Base-by-base conservation (phyloP, 2,329 filamentous ascomycete genomes). In the Dryadomyces quercivorus region DNA sequence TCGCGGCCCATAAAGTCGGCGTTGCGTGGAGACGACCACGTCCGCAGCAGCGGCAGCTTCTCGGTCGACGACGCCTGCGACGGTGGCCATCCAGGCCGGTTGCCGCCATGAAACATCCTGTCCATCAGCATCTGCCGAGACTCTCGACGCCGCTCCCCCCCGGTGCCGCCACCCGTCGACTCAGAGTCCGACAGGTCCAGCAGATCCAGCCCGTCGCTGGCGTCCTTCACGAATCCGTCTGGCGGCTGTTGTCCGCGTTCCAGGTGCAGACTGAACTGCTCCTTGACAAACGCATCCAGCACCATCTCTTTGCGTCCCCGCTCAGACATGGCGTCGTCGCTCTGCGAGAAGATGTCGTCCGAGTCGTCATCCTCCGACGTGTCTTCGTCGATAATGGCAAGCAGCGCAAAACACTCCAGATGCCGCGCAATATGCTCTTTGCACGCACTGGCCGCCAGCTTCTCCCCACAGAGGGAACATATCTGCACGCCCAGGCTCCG, bases 1-100 rank as follows among this genome's bases (percentile, higher is more conserved):
- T 59, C 58, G 34, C 58, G 55, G 49, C 55, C 57, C 53, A 58
- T 56, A 16, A 59, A 59, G n/a, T 59, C 57, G 2, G 51, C 18
- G 43, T 53, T 57, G 8, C 55, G 55, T 2, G 57, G 57, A 3
- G 48, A 56, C 1, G 55, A 51, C 34, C 50, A 55, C 0, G 57
- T 59, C n/a, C 57, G 53, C 49, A 59, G 31, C 12, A 57, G 43
- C 3, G 57, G 57, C 49, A 59, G 38, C 46, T 53, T 55, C 26
- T 58, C 57, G 2, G 43, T 42, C 1, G 55, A 57, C 5, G 53
- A 57, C 2, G 55, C 45, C 31, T 47, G 50, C 2, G 57, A 58
- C 6, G 52, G 52, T 6, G 56, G 54, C 15, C 51, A 36, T 5
- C 36, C 46, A 0, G 6, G 26, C 22, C 16, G 4, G 9, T 16